Conservation (phyloP, 2,329 filamentous ascomycete species). For the Harringtonia lauricola region DNA sequence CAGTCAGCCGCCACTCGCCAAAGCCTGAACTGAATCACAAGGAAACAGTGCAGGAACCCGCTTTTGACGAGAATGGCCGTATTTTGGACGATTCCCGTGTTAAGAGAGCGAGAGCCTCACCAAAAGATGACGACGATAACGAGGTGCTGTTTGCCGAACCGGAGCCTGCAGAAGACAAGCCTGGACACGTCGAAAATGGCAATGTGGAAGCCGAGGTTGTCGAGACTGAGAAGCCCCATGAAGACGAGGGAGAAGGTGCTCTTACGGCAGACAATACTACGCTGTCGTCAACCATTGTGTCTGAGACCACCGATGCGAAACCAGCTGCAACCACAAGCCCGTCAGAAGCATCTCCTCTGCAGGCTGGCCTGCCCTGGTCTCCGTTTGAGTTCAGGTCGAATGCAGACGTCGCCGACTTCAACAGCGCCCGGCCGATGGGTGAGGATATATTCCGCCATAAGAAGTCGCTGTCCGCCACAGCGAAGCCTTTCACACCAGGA, state of each 20-base stretch:
- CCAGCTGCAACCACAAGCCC: slow-evolving; percentile 33
- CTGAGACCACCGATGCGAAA: slow-evolving; percentile 43
- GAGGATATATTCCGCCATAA: slow-evolving; percentile 32
- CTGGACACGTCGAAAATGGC: neutral
- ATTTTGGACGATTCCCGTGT: slow-evolving; percentile 55
- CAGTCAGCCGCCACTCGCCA: slow-evolving; percentile 35
- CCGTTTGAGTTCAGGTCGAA: slow-evolving; percentile 49
- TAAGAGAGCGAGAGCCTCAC: slow-evolving; percentile 67
- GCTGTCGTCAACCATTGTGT: slow-evolving; percentile 40
- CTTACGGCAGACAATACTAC: slow-evolving; percentile 35
- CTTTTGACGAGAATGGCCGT: slow-evolving; percentile 44
- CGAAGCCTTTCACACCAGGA: slow-evolving; percentile 54
- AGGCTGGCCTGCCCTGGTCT: slow-evolving; percentile 40
- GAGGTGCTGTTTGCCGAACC: slow-evolving; percentile 64
- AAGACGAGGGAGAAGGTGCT: slow-evolving; percentile 33
- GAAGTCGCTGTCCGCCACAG: slow-evolving; percentile 57
- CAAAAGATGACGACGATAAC: slow-evolving; percentile 56
- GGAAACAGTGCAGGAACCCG: slow-evolving; percentile 20
- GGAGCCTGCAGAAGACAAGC: too few relatives aligned
- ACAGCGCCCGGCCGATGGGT: slow-evolving; percentile 37
- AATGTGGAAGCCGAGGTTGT: slow-evolving; percentile 11
- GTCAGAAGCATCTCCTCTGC: slow-evolving; percentile 39
- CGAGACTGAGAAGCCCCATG: slow-evolving; percentile 11
- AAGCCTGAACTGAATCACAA: slow-evolving; percentile 14
- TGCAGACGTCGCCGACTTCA: slow-evolving; percentile 36